phyloP scores from a whole-genome alignment of 2,329 filamentous ascomycete species.

The Colletotrichum neosansevieriae region DNA sequence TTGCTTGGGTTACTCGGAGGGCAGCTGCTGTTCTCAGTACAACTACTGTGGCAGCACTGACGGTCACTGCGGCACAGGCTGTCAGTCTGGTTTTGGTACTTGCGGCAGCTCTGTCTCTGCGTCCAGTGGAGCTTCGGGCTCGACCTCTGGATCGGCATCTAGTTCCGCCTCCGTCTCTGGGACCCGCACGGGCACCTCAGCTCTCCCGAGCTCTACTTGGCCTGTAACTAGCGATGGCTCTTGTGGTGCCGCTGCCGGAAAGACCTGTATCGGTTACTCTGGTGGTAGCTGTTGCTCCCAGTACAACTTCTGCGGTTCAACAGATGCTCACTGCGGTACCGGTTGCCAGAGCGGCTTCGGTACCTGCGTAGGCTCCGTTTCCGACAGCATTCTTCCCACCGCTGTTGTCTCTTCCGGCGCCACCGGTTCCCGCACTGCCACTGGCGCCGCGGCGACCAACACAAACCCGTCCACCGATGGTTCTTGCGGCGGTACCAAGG shows the following conservation, averaged over 20 bases:
- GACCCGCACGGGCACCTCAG: not conserved
- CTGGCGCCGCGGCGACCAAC: constrained; percentile 17
- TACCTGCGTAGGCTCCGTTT: constrained; percentile 6
- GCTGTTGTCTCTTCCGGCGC: not conserved
- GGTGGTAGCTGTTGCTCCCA: constrained; percentile 44
- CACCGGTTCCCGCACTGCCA: not conserved
- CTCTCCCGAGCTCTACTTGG: not conserved
- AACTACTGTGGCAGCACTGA: constrained; percentile 12
- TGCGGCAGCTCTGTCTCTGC: constrained; percentile 3
- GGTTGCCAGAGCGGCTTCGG: constrained; percentile 50
- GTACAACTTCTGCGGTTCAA: constrained; percentile 50
- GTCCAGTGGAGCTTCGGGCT: not conserved
- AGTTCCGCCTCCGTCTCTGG: not conserved
- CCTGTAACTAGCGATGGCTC: not conserved
- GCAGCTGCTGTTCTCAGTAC: constrained; percentile 31
- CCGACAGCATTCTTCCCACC: not conserved
- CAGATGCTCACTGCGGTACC: constrained; percentile 48
- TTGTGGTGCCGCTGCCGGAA: constrained; percentile 15
- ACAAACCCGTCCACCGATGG: constrained; percentile 33
- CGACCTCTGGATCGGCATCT: not conserved
- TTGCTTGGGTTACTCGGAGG: constrained; percentile 13
- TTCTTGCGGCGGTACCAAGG: constrained; percentile 21
- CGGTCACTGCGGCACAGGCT: constrained; percentile 16
- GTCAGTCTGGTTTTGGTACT: constrained; percentile 26
- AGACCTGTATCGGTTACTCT: constrained; percentile 11